Percentiles rank a stretch among this genome's conserved stretches.
phyloP scores from a whole-genome alignment of 1,139 yeast species.

The Suhomyces ambrosiae region DNA sequence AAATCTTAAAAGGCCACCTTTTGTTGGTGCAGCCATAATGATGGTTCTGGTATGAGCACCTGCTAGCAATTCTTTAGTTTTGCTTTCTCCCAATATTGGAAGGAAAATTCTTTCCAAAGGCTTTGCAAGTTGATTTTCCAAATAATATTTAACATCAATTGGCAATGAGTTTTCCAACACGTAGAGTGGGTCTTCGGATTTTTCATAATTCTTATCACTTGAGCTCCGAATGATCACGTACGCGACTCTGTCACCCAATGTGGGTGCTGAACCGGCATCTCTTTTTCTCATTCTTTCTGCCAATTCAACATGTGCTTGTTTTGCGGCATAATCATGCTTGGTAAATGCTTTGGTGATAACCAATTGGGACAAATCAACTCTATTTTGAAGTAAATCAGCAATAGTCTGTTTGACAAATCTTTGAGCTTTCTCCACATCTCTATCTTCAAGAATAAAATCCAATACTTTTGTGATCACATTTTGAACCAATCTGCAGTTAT shows the following conservation, averaged over 20 bases:
- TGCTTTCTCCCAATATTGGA: slow-evolving; percentile 87
- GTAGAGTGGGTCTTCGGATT: slow-evolving; percentile 94
- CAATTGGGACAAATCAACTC: slow-evolving; percentile 88
- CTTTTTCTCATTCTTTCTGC: slow-evolving; percentile 96
- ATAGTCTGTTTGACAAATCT: slow-evolving; percentile 82
- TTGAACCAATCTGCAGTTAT: slow-evolving; percentile 92
- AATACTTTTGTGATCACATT: slow-evolving; percentile 91
- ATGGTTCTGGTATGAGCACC: slow-evolving; percentile 87
- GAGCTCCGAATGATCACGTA: slow-evolving; percentile 88
- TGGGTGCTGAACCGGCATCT: slow-evolving; percentile 97
- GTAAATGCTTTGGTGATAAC: slow-evolving; percentile 94
- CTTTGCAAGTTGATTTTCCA: slow-evolving; percentile 90
- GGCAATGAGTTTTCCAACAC: slow-evolving; percentile 91
- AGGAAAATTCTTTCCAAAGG: slow-evolving; percentile 93
- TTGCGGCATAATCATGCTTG: slow-evolving; percentile 87
- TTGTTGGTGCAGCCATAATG: slow-evolving; percentile 62
- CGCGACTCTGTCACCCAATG: slow-evolving; percentile 97
- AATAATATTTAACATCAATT: slow-evolving; percentile 90
- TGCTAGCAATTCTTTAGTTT: slow-evolving; percentile 73
- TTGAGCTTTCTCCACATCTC: slow-evolving; percentile 89
- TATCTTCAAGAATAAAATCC: slow-evolving; percentile 80
- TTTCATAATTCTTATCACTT: slow-evolving; percentile 87
- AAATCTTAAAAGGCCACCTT: slow-evolving; percentile 87
- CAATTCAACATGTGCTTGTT: slow-evolving; percentile 95
- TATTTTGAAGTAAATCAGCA: slow-evolving; percentile 86